These are phyloP conservation scores for Physaria fendleri DNA, from an alignment of 345 rosid species.

Conservation along the genomic window DNA sequence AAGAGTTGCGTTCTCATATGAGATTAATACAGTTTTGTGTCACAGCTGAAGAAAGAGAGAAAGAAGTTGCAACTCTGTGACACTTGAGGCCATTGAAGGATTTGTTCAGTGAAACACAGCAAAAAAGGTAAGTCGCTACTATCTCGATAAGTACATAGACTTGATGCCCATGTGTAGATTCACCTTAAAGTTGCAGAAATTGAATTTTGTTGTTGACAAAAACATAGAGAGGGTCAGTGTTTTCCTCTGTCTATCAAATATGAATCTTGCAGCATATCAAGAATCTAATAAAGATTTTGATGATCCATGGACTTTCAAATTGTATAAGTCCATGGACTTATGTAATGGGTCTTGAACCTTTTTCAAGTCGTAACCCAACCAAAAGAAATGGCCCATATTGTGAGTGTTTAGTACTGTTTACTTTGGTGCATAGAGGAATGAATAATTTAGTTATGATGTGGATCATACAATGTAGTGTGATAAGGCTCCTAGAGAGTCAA, in stretches of 20 bases:
- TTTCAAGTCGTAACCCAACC: neutral
- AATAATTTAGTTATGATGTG: neutral
- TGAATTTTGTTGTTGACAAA: neutral
- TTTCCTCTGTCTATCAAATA: neutral
- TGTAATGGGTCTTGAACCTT: neutral
- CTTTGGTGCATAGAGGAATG: neutral
- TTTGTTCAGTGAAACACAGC: neutral
- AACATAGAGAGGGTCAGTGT: neutral
- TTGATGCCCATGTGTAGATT: neutral
- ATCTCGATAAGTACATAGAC: neutral
- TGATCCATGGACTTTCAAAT: too few species aligned
- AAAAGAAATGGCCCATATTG: neutral
- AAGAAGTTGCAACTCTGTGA: neutral
- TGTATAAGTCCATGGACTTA: neutral
- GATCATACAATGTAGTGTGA: neutral
- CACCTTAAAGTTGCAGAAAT: neutral
- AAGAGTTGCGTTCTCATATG: neutral
- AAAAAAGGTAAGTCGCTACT: neutral
- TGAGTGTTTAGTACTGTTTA: neutral
- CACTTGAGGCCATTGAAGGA: neutral
- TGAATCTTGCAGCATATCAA: neutral
- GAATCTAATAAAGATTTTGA: neutral
- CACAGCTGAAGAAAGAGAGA: slow-evolving; percentile 12
- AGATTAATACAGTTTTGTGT: neutral
- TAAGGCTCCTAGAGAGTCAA: slow-evolving; percentile 20